A percentile compares a stretch with the other conserved stretches of the same genome.
Evolutionary conservation across 106 monocot species (phyloP).

Genomic region (Phalaenopsis equestris): DNA sequence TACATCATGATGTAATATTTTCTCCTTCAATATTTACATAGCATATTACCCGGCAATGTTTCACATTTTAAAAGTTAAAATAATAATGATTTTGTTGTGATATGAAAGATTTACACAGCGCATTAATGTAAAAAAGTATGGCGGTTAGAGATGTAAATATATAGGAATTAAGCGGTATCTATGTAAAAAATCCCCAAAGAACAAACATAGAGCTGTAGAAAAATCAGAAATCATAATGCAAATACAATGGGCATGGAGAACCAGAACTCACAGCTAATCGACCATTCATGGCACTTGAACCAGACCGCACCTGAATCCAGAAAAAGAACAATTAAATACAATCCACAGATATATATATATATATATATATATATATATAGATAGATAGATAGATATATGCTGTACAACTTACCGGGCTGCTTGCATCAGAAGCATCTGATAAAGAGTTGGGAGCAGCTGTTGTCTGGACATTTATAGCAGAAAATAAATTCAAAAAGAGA

Average conservation of each 20-base stretch:
- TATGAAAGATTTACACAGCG: no score
- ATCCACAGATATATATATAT: neutral
- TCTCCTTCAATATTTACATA: no score
- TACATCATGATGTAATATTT: no score
- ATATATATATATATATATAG: no score
- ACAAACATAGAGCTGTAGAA: neutral
- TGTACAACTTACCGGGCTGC: constrained; percentile 12
- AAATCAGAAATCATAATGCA: neutral
- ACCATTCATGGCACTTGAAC: constrained; percentile 6
- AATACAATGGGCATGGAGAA: neutral
- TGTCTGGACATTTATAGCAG: constrained; percentile 22
- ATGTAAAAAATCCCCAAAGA: no score
- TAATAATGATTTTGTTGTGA: no score
- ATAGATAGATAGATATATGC: neutral
- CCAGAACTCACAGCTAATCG: constrained; percentile 30
- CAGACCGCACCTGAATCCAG: constrained; percentile 25
- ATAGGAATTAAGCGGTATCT: no score
- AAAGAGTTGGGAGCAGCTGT: constrained; percentile 6
- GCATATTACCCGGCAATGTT: no score
- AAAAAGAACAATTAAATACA: neutral
- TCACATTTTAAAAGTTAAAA: no score
- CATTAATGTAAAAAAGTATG: no score
- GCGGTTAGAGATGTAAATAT: no score
- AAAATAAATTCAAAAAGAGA: neutral
- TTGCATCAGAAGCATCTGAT: constrained; percentile 8